These are phyloP conservation scores for Mycena sp. DNA, from an alignment of 1,284 basidiomycete genomes.

Conservation along the genomic window DNA sequence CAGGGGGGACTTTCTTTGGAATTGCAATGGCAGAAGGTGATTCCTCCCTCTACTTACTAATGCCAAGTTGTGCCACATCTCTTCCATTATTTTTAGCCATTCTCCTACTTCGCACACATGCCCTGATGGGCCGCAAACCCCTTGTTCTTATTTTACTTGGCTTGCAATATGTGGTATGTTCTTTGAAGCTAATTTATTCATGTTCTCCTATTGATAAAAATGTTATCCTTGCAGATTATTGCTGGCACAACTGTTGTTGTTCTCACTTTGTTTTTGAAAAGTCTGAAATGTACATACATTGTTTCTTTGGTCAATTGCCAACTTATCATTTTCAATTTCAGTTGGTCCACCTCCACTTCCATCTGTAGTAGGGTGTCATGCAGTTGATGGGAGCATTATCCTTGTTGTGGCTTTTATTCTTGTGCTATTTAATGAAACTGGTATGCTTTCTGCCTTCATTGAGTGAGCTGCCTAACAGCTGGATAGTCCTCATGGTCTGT, in stretches of 20 bases:
- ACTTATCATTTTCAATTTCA: not conserved
- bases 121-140: slow-evolving; percentile 7
- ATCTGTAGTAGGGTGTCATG: not conserved
- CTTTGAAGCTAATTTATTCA: not conserved
- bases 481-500: slow-evolving; percentile 20
- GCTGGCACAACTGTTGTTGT: not conserved
- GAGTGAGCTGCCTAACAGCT: not conserved
- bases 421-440: slow-evolving; percentile 7
- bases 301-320: not conserved
- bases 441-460: not conserved
- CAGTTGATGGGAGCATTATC: slow-evolving; percentile 4
- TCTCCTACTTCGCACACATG: slow-evolving; percentile 17
- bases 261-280: slow-evolving; percentile 5
- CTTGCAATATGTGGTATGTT: slow-evolving; percentile 2
- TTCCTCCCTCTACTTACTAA: not conserved
- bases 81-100: not conserved
- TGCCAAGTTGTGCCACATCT: not conserved
- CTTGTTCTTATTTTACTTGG: not conserved
- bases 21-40: slow-evolving; percentile 16
- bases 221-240: not conserved
- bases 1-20: slow-evolving; percentile 12
- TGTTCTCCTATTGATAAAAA: not conserved
- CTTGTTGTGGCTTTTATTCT: slow-evolving; percentile 14
- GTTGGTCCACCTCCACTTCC: slow-evolving; percentile 4
- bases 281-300: slow-evolving; percentile 1